These are phyloP conservation scores for Moelleriella libera DNA, from an alignment of 2,329 filamentous ascomycete species.

Conservation along the genomic window DNA sequence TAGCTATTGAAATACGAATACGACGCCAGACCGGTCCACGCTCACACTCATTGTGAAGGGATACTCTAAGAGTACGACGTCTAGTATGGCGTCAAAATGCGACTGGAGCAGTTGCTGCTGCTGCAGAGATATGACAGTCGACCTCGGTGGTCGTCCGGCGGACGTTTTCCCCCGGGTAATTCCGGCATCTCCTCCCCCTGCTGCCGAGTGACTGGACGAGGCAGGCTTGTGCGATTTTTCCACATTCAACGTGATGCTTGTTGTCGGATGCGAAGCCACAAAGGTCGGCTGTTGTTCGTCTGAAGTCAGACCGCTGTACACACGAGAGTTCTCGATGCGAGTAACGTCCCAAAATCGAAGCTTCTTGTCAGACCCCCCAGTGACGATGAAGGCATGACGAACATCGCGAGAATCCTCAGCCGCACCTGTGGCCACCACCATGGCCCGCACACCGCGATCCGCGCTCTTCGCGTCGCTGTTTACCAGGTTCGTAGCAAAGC, in stretches of 20 bases:
- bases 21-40: slow-evolving; percentile 74
- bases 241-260: slow-evolving; percentile 49
- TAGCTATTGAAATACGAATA: slow-evolving; percentile 60
- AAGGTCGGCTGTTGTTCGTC: slow-evolving; percentile 67
- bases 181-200: neutral
- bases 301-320: slow-evolving; percentile 64
- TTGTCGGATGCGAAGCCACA: slow-evolving; percentile 45
- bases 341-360: slow-evolving; percentile 88
- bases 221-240: slow-evolving; percentile 39
- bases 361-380: slow-evolving; percentile 78
- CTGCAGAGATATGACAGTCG: slow-evolving; percentile 75
- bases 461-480: slow-evolving; percentile 36
- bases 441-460: slow-evolving; percentile 59
- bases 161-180: slow-evolving; percentile 14
- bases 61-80: slow-evolving; percentile 75
- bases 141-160: slow-evolving; percentile 43
- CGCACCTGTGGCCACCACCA: slow-evolving; percentile 61
- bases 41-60: slow-evolving; percentile 91
- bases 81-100: slow-evolving; percentile 77
- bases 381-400: slow-evolving; percentile 71
- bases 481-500: slow-evolving; percentile 67
- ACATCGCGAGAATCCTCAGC: slow-evolving; percentile 55
- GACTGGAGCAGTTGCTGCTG: slow-evolving; percentile 76
- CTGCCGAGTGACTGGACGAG: slow-evolving; percentile 9
- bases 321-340: slow-evolving; percentile 60